Percentiles rank a stretch among this genome's conserved stretches.
These are phyloP conservation scores for Myochromella boudieri DNA, from an alignment of 768 basidiomycete species.

Conservation along the genomic window DNA sequence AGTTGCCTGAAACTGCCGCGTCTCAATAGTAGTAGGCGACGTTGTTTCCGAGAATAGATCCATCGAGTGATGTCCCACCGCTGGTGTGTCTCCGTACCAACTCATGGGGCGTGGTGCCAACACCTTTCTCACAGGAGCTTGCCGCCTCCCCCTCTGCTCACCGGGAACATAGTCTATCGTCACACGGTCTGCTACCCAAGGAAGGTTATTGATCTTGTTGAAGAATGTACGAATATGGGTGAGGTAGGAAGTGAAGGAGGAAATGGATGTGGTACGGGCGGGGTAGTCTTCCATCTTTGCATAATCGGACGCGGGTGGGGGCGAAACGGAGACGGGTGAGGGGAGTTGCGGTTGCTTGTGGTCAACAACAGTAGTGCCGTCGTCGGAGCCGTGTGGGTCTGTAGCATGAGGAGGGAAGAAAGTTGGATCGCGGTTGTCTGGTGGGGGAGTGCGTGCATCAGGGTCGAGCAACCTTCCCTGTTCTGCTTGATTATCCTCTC, in stretches of 20 bases:
- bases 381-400: conserved; percentile 3
- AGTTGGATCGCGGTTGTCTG: background rate
- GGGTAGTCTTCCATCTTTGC: conserved; percentile 33
- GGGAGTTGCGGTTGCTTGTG: conserved; percentile 11
- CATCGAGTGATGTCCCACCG: conserved; percentile 1
- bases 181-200: conserved; percentile 34
- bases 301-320: conserved; percentile 31
- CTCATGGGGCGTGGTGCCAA: conserved; percentile 11
- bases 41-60: conserved; percentile 15
- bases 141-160: conserved; percentile 13
- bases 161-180: conserved; percentile 33
- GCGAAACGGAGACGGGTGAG: conserved; percentile 26
- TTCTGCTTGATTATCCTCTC: background rate
- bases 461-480: background rate
- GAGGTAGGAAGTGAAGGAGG: conserved; percentile 28
- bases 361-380: conserved; percentile 10
- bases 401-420: background rate
- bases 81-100: conserved; percentile 14
- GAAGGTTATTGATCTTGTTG: conserved; percentile 30
- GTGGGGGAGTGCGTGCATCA: too few species aligned
- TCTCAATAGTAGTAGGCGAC: conserved; percentile 10
- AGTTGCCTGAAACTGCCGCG: background rate
- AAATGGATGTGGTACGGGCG: conserved; percentile 18
- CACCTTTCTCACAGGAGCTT: conserved; percentile 3
- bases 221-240: conserved; percentile 30